Conservation (phyloP, 805 yeast species). For the Candida michaelii region DNA sequence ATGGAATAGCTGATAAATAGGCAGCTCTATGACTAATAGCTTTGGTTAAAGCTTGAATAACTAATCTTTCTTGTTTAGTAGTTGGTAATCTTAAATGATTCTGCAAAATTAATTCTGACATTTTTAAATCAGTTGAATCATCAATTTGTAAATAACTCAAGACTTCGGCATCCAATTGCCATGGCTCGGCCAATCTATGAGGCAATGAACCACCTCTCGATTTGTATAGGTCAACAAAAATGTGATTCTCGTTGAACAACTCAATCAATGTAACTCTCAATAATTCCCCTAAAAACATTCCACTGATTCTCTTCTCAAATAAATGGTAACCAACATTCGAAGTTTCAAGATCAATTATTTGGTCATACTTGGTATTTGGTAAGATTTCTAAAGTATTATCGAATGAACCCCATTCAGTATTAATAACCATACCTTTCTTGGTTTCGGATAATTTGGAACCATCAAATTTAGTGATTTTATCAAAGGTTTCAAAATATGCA, state of each 20-base stretch:
- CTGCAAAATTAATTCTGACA: constrained; percentile 66
- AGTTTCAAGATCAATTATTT: constrained; percentile 65
- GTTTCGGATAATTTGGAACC: constrained; percentile 26
- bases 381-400: constrained; percentile 76
- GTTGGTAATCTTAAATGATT: constrained; percentile 72
- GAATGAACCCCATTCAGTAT: constrained; percentile 98
- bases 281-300: constrained; percentile 91
- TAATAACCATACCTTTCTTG: constrained; percentile 69
- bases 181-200: constrained; percentile 71
- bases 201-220: constrained; percentile 46
- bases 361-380: constrained; percentile 80
- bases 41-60: constrained; percentile 69
- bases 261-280: constrained; percentile 73
- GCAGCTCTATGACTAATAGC: constrained; percentile 91
- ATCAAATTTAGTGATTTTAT: constrained; percentile 72
- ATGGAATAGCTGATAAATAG: constrained; percentile 80
- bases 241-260: constrained; percentile 53
- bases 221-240: constrained; percentile 55
- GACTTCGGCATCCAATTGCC: constrained; percentile 79
- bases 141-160: constrained; percentile 85
- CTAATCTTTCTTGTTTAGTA: constrained; percentile 65
- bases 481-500: constrained; percentile 80
- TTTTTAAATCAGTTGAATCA: constrained; percentile 67
- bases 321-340: constrained; percentile 85
- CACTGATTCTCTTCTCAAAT: constrained; percentile 90